A percentile compares a stretch with the other conserved stretches of the same genome.
These are phyloP conservation scores for Cynara cardunculus DNA, from an alignment of 129 eudicot genomes.

Conservation along the genomic window DNA sequence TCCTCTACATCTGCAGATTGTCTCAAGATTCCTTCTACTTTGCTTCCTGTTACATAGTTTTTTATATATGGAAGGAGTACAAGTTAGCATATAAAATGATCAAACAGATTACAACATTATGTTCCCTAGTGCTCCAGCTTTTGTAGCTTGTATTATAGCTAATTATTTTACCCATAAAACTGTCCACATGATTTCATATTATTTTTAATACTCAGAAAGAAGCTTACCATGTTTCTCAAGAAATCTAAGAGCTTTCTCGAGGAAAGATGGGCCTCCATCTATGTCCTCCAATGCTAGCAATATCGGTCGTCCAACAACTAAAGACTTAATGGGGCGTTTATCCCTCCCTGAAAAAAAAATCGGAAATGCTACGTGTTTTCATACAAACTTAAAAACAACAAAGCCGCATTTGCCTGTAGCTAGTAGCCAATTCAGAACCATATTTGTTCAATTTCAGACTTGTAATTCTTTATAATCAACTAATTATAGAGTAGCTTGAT, in stretches of 20 bases:
- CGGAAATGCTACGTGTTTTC: background rate
- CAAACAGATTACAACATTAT: background rate
- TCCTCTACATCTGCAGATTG: slow-evolving; percentile 98
- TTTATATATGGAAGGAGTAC: background rate
- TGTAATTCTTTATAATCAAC: background rate
- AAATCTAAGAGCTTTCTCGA: slow-evolving; percentile 94
- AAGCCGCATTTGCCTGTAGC: background rate
- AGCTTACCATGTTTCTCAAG: slow-evolving; percentile 81
- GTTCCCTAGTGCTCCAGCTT: background rate
- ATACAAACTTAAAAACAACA: background rate
- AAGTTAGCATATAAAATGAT: background rate
- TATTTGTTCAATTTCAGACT: background rate
- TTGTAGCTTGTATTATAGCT: background rate
- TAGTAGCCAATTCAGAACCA: background rate
- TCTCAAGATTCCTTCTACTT: slow-evolving; percentile 94
- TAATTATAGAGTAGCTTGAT: background rate
- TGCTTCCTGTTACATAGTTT: slow-evolving; percentile 46
- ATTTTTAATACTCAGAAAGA: background rate
- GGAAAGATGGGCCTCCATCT: slow-evolving; percentile 97
- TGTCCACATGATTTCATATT: background rate
- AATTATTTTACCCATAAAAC: background rate
- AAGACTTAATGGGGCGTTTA: slow-evolving; percentile 77
- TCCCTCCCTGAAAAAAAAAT: slow-evolving; percentile 61
- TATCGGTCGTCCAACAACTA: slow-evolving; percentile 98
- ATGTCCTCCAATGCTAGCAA: slow-evolving; percentile 95